Conservation (phyloP, 2,329 filamentous ascomycete species). For the Colletotrichum chrysophilum region DNA sequence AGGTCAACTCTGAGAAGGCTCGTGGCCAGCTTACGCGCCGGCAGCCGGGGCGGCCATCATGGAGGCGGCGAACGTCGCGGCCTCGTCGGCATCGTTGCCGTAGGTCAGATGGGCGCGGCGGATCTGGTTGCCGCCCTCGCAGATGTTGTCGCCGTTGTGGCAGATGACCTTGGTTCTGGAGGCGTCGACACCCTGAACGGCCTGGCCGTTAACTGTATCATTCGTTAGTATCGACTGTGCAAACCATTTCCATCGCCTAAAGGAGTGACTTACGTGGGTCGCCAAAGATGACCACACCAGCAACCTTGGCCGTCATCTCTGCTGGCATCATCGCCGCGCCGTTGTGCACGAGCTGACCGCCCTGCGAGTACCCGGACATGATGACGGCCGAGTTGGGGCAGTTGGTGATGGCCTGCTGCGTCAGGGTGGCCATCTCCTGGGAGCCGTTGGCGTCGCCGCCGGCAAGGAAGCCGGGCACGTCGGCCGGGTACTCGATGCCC, state of each 20-base stretch:
- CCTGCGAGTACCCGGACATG: constrained; percentile 52
- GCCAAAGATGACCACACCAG: constrained; percentile 34
- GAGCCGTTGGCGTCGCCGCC: constrained; percentile 50
- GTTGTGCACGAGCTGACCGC: constrained; percentile 45
- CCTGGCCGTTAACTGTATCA: constrained; percentile 16
- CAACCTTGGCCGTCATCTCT: constrained; percentile 34
- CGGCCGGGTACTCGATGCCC: constrained; percentile 58
- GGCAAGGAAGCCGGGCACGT: constrained; percentile 46
- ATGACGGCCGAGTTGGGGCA: constrained; percentile 52
- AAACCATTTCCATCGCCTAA: no score
- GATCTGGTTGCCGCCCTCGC: constrained; percentile 30
- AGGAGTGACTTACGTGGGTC: constrained; percentile 28
- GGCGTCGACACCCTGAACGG: constrained; percentile 6
- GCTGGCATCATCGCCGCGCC: constrained; percentile 41
- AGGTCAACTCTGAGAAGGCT: constrained; percentile 11
- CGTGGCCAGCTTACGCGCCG: not conserved
- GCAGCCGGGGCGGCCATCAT: not conserved
- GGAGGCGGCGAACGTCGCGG: constrained; percentile 25
- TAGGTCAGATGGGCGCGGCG: constrained; percentile 32
- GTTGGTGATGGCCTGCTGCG: constrained; percentile 36
- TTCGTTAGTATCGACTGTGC: no score
- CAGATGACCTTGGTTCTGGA: constrained; percentile 30
- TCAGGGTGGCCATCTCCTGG: constrained; percentile 38
- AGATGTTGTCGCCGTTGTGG: constrained; percentile 37
- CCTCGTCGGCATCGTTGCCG: constrained; percentile 30